Conservation (phyloP, 1,139 yeast species). For the Kurtzmaniella natalensis region DNA sequence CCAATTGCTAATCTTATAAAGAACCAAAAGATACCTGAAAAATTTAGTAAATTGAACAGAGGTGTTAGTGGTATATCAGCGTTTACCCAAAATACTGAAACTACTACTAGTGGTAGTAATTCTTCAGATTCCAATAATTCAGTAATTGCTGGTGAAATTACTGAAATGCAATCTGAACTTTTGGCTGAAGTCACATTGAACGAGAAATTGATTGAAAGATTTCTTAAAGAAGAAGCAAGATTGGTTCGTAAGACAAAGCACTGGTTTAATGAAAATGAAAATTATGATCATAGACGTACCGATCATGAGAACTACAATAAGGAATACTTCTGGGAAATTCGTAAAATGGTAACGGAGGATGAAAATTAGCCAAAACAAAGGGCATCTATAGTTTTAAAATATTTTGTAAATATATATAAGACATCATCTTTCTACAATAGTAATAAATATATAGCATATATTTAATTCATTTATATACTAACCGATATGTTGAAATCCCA, state of each 20-base stretch:
- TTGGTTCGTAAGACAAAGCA: constrained; percentile 44
- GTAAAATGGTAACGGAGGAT: constrained; percentile 48
- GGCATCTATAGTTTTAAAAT: background rate
- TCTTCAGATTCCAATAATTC: constrained; percentile 8
- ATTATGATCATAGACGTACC: constrained; percentile 17
- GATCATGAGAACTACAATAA: constrained; percentile 17
- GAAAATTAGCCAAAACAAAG: constrained; percentile 12
- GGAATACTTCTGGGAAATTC: constrained; percentile 50
- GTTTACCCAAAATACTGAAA: constrained; percentile 32
- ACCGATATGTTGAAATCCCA: constrained; percentile 55
- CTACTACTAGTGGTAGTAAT: constrained; percentile 14
- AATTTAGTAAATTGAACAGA: constrained; percentile 3
- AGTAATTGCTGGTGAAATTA: constrained; percentile 17
- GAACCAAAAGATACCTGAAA: constrained; percentile 1
- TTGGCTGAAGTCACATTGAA: constrained; percentile 37
- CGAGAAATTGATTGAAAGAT: constrained; percentile 35
- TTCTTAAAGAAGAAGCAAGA: constrained; percentile 48
- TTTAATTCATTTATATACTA: constrained; percentile 19
- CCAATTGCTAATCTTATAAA: constrained; percentile 1
- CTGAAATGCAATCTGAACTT: constrained; percentile 5
- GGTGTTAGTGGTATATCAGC: constrained; percentile 18
- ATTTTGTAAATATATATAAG: background rate
- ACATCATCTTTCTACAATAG: too few relatives aligned
- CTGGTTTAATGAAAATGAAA: constrained; percentile 48
- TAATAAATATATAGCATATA: constrained; percentile 6